Base-by-base conservation (phyloP, 768 basidiomycete species). In the Calvatia gigantea region DNA sequence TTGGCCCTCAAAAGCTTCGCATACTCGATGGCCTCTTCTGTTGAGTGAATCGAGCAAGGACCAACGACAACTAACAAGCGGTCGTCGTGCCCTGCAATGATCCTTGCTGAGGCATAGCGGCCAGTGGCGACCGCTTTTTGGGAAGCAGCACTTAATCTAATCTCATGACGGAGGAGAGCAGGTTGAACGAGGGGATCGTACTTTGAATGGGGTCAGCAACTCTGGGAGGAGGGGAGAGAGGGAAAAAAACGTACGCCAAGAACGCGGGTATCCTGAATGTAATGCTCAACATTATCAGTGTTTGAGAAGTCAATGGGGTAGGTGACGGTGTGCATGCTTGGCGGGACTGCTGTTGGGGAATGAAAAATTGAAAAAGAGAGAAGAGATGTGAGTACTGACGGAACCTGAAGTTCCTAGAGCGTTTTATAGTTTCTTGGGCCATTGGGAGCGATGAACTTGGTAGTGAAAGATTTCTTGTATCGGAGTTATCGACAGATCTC, bases 121-220 rank as follows among this genome's bases (percentile, higher is more conserved):
- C 93, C 87, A 15, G 79, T 70, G 2, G 91, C 85, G 69, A 97
- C 89, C 17, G 89, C 94, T 62, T 76, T 80, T 61, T 84, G 82
- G 0, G 93, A 88, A 7, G 71, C 70, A 11, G 76, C 62, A 15
- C 86, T 75, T 3, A 91, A 85, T 1, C 81, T 80, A 51, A 98
- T 81, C 62, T 98, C 95, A 59, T 94, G 88, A 57, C 89, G 80
- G 52, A 99, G 85, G 48, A 98, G 77, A 1, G 91, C 90, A 5
- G 95, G 96, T 64, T 95, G 92, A 57, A 97, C 86, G 39, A 98
- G 83, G n/a, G 96, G 95, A 62, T 98, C 95, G 69, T 98, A 96
- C 91, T 94, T 60, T 15, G 12, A 9, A 7, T 54, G 23, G 23
- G 23, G 62, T 65, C 50, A 43, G n/a, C n/a, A n/a, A n/a, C n/a